Conservation (phyloP, 768 basidiomycete genomes). For the Mycena floridula region DNA sequence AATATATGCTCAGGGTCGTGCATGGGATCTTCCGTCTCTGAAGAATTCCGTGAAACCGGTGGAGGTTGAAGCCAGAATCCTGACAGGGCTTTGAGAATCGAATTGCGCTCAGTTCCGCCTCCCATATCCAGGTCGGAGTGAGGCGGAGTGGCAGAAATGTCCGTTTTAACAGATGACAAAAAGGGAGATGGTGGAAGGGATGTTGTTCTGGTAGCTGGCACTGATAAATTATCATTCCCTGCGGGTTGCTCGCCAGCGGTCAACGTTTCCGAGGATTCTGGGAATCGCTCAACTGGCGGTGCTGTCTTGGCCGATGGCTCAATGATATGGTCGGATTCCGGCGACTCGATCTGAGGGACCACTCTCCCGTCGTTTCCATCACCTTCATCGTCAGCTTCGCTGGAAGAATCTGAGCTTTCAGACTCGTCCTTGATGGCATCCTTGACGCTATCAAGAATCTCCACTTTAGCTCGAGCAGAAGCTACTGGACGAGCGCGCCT, state of each 20-base stretch:
- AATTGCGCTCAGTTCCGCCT: constrained; percentile 53
- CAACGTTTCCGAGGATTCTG: neutral
- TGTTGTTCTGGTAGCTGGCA: too few relatives aligned
- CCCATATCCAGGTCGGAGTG: constrained; percentile 45
- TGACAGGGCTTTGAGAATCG: constrained; percentile 77
- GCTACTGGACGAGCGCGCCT: constrained; percentile 87
- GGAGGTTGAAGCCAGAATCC: constrained; percentile 73
- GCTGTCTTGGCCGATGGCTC: constrained; percentile 15
- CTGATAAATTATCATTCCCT: constrained; percentile 9
- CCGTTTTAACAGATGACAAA: constrained; percentile 30
- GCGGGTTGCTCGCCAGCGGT: neutral
- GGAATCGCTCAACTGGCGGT: constrained; percentile 13
- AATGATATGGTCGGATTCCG: constrained; percentile 18
- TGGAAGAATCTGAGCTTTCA: constrained; percentile 61
- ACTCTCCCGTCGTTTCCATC: constrained; percentile 27
- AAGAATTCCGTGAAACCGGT: constrained; percentile 42
- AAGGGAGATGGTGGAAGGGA: constrained; percentile 58
- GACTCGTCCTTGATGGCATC: constrained; percentile 85
- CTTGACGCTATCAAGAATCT: constrained; percentile 83
- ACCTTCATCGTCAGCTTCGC: constrained; percentile 51
- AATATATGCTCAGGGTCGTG: constrained; percentile 90
- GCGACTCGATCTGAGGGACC: constrained; percentile 18
- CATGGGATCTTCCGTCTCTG: constrained; percentile 61
- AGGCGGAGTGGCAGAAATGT: constrained; percentile 37
- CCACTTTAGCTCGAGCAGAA: constrained; percentile 80